Conservation (phyloP, 2,329 filamentous ascomycete genomes). For the Aspergillus pseudoterreus region DNA sequence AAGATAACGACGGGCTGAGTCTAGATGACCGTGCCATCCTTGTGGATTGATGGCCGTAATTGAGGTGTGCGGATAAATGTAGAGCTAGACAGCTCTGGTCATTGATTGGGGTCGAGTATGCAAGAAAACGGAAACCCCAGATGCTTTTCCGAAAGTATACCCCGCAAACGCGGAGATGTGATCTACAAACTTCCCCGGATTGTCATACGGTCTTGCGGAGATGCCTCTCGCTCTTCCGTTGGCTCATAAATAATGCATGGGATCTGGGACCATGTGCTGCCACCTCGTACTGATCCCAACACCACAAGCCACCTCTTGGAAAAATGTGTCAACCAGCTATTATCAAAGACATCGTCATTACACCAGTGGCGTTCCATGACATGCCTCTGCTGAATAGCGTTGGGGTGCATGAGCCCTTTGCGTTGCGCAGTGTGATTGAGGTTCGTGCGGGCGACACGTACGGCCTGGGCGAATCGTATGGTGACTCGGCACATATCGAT, state of each 20-base stretch:
- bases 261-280: no score
- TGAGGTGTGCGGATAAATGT: no score
- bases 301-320: not conserved
- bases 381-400: slow-evolving; percentile 45
- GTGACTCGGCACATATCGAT: slow-evolving; percentile 36
- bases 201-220: no score
- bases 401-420: slow-evolving; percentile 44
- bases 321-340: not conserved
- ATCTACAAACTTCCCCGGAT: not conserved
- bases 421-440: slow-evolving; percentile 43
- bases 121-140: not conserved
- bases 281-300: no score
- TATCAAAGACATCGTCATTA: slow-evolving; percentile 41
- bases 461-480: slow-evolving; percentile 42
- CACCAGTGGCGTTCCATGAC: slow-evolving; percentile 44
- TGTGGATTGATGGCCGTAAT: no score
- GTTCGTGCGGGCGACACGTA: slow-evolving; percentile 33
- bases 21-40: no score
- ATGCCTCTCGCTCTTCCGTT: no score
- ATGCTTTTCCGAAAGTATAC: not conserved
- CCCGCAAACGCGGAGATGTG: not conserved
- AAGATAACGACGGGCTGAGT: no score
- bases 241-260: no score
- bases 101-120: no score
- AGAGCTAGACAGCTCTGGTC: no score